Base-by-base conservation (phyloP, 768 basidiomycete genomes). In the Boletus subcaerulescens region DNA sequence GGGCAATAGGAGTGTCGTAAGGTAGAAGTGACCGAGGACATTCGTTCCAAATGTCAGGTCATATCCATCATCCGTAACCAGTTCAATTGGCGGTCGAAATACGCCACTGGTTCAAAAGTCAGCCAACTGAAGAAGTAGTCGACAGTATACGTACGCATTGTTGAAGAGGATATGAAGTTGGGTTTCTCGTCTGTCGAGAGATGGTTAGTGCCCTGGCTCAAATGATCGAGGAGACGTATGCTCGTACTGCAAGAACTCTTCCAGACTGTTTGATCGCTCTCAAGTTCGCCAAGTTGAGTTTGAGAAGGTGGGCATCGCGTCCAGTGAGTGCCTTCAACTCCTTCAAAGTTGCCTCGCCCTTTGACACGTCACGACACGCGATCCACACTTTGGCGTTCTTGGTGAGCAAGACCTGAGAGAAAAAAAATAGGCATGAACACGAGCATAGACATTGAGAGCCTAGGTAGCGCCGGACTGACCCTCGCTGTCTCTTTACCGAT, bases 361-460 rank as follows among this genome's bases (percentile, higher is more conserved):
- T 83, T 18, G 64, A 60, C 51, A 68, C 45, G 51, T 65, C 72
- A 3, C 82, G 74, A 20, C 73, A 68, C 0, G 77, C 79, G 17
- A 84, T 60, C 62, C 83, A 85, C 2, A 85, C 82, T 46, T 57
- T 56, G 54, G 57, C 26, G 5, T 57, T 50, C 22, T 50, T 57
- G 45, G 57, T 32, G 45, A 58, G 57, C n/a, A 58, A 31, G 39
- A 57, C 55, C 57, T 58, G 13, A n/a, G n/a, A 32, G 15, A 17
- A 39, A 18, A 15, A n/a, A 9, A 2, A 5, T 14, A 31, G 9
- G 14, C 26, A 14, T 42, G 45, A 33, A 22, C 13, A 20, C 24
- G 12, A 11, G 42, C 9, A 13, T 35, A 14, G 17, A 39, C 38
- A n/a, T n/a, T 39, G 14, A 17, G 14, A 17, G n/a, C 6, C 38